phyloP scores from a whole-genome alignment of 352 stramenopile species.

The Globisporangium heterothallicum region DNA sequence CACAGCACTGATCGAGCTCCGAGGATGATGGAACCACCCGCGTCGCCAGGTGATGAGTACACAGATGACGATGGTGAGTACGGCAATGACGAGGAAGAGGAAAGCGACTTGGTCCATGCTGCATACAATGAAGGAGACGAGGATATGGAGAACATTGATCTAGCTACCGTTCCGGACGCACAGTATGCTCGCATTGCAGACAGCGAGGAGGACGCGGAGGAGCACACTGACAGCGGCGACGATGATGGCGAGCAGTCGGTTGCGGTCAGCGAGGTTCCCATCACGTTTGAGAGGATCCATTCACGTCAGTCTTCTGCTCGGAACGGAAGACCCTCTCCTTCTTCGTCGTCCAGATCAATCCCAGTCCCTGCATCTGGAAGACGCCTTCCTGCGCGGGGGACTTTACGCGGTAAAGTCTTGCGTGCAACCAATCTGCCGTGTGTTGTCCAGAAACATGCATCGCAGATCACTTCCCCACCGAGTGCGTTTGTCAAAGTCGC shows the following conservation, averaged over 20 bases:
- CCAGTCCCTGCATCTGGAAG: background rate
- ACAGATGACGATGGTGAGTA: slow-evolving; percentile 21
- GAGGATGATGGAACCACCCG: slow-evolving; percentile 40
- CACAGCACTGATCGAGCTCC: background rate
- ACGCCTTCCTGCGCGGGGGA: slow-evolving; percentile 22
- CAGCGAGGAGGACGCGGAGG: slow-evolving; percentile 2
- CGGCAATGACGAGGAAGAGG: background rate
- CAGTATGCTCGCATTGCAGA: background rate
- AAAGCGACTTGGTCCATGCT: slow-evolving; percentile 4
- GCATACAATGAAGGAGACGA: slow-evolving; percentile 1
- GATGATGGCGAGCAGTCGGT: slow-evolving; percentile 31
- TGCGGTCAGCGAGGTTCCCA: slow-evolving; percentile 36
- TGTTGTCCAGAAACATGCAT: background rate
- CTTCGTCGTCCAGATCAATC: background rate
- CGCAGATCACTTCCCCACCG: slow-evolving; percentile 8
- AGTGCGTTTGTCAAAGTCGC: slow-evolving; percentile 43
- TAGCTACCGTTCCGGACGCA: background rate
- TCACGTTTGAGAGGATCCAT: slow-evolving; percentile 23
- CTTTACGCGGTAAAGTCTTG: slow-evolving; percentile 42
- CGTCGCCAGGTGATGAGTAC: slow-evolving; percentile 26
- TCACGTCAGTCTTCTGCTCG: background rate
- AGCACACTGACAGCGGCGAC: slow-evolving; percentile 14
- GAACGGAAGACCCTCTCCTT: background rate
- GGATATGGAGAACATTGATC: background rate
- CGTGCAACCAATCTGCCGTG: slow-evolving; percentile 30